Evolutionary conservation across 306 rosid species (phyloP).

Genomic region (Rosa persica): DNA sequence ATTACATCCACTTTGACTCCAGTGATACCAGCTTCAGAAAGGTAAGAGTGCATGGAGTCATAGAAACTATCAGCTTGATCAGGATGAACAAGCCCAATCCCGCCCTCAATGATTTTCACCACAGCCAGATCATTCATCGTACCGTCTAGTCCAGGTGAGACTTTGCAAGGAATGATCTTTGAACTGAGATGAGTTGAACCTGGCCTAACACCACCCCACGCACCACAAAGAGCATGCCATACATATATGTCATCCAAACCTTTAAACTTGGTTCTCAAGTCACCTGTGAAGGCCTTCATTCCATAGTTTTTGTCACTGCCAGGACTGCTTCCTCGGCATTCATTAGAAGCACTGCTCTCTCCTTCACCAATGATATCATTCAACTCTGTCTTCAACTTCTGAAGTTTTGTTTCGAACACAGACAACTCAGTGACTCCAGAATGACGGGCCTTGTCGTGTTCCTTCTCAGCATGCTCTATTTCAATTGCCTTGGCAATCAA

Average conservation of each 20-base stretch:
- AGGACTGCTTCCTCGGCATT: conserved; percentile 26
- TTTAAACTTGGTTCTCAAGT: conserved; percentile 62
- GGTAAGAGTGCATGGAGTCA: conserved; percentile 82
- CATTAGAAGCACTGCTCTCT: neutral
- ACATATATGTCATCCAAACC: conserved; percentile 77
- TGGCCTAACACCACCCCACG: conserved; percentile 95
- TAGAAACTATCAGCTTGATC: conserved; percentile 60
- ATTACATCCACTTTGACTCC: conserved; percentile 89
- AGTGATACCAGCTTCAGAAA: conserved; percentile 63
- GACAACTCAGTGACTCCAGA: conserved; percentile 33
- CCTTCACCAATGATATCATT: conserved; percentile 51
- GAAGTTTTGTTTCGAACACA: conserved; percentile 38
- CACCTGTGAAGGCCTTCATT: conserved; percentile 73
- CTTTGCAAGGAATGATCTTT: conserved; percentile 53
- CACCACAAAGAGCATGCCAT: conserved; percentile 90
- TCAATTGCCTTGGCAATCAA: conserved; percentile 60
- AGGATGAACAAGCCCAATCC: conserved; percentile 84
- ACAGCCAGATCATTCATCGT: conserved; percentile 83
- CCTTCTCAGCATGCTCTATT: conserved; percentile 50
- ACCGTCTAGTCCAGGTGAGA: conserved; percentile 70
- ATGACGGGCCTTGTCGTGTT: conserved; percentile 33
- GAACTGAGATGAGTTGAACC: conserved; percentile 59
- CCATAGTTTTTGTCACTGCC: conserved; percentile 36
- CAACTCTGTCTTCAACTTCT: conserved; percentile 48
- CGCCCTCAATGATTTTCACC: conserved; percentile 58